A percentile compares a stretch with the other conserved stretches of the same genome.
These are phyloP conservation scores for Mycena haematopus DNA, from an alignment of 768 basidiomycete species.

Conservation along the genomic window DNA sequence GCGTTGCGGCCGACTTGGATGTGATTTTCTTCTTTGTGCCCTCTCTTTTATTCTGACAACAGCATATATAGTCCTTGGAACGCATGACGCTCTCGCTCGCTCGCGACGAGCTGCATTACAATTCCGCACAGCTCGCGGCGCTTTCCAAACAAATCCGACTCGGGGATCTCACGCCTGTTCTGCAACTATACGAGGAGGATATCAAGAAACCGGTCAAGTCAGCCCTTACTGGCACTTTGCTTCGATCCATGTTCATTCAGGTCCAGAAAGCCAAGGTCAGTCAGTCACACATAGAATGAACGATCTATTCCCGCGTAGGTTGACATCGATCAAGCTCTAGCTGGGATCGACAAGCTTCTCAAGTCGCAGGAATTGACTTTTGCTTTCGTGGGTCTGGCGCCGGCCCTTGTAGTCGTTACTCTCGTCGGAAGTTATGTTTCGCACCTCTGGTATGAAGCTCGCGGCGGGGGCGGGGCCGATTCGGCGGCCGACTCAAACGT, in stretches of 20 bases:
- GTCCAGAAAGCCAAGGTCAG: constrained; percentile 90
- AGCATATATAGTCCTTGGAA: constrained; percentile 73
- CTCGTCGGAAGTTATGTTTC: constrained; percentile 60
- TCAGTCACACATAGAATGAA: background rate
- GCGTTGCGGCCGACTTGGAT: constrained; percentile 84
- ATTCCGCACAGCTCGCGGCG: constrained; percentile 63
- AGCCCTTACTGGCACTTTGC: constrained; percentile 77
- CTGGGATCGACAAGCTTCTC: constrained; percentile 92
- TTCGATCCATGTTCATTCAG: constrained; percentile 89
- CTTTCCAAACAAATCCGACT: constrained; percentile 70
- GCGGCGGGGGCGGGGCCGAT: constrained; percentile 53
- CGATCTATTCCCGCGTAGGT: constrained; percentile 4
- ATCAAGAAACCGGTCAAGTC: constrained; percentile 88
- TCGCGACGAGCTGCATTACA: constrained; percentile 76
- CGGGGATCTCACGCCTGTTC: constrained; percentile 88
- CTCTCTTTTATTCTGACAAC: constrained; percentile 5
- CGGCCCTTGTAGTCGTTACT: constrained; percentile 83
- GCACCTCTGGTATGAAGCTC: constrained; percentile 56
- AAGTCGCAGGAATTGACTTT: constrained; percentile 96
- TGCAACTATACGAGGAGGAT: constrained; percentile 90
- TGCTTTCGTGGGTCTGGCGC: constrained; percentile 95
- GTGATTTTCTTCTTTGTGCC: constrained; percentile 41
- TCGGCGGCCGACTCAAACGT: constrained; percentile 59
- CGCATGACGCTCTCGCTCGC: constrained; percentile 91
- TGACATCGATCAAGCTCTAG: constrained; percentile 42